phyloP scores from a whole-genome alignment of 352 stramenopile genomes.

The Phytophthora pini region DNA sequence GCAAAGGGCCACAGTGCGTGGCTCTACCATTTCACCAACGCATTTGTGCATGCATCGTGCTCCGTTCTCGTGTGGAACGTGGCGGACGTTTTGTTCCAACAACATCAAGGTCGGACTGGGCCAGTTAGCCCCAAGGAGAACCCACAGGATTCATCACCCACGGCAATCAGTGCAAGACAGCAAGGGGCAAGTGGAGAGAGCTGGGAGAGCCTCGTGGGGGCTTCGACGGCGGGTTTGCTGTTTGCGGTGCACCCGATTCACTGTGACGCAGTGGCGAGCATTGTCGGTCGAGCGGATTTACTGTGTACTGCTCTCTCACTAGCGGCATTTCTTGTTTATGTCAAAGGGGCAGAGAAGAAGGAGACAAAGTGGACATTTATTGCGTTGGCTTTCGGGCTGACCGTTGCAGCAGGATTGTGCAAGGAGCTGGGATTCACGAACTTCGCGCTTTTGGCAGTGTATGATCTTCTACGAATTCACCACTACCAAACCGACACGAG shows the following conservation, averaged over 20 bases:
- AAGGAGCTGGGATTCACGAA: constrained; percentile 91
- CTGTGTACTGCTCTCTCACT: constrained; percentile 80
- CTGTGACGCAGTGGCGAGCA: constrained; percentile 89
- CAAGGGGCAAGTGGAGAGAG: neutral
- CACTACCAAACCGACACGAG: neutral
- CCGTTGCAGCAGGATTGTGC: constrained; percentile 63
- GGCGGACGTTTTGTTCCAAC: constrained; percentile 41
- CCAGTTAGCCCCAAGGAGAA: constrained; percentile 11
- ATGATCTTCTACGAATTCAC: constrained; percentile 52
- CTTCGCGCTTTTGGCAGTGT: constrained; percentile 78
- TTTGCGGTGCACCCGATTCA: constrained; percentile 94
- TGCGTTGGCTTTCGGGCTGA: constrained; percentile 22
- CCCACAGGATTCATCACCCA: constrained; percentile 16
- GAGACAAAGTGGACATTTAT: constrained; percentile 32
- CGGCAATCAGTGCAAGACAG: neutral
- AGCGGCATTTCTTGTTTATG: constrained; percentile 66
- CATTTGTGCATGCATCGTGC: constrained; percentile 66
- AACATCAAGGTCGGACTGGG: constrained; percentile 10
- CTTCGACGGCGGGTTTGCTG: constrained; percentile 63
- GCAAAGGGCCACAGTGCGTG: constrained; percentile 55
- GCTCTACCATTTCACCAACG: constrained; percentile 82
- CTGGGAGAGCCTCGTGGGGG: neutral
- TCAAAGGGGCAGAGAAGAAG: constrained; percentile 21
- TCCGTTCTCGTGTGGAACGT: constrained; percentile 66
- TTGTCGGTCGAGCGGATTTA: constrained; percentile 92